Base-by-base conservation (phyloP, 1,284 basidiomycete species). In the Trichosporon asahii region DNA sequence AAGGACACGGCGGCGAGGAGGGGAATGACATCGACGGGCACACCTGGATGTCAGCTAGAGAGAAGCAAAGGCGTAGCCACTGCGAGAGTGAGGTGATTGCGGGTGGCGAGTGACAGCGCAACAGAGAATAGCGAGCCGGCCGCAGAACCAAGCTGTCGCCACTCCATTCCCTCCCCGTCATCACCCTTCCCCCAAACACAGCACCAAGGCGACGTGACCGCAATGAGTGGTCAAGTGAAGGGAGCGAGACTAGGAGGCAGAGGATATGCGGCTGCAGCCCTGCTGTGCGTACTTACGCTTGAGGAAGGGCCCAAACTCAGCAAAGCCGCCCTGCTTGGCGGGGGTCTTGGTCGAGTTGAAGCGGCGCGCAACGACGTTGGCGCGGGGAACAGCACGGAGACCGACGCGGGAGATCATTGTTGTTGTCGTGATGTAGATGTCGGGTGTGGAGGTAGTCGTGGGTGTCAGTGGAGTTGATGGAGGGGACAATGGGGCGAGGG, bases 1-100 rank as follows among this genome's bases (percentile, higher is more conserved):
- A 61, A 61, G 27, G 57, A 29, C 18, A 61, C 57, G 18, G 57
- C 57, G 57, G 27, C 57, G 57, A 61, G 57, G 27, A 61, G 57
- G 15, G 57, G 57, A 31, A 31, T 18, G 27, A 61, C 57, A 27
- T 61, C 57, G 57, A 61, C 57, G 29, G 57, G 57, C 15, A 61
- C 27, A 31, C 57, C 57, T 61, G 57, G 14, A 12, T 6, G 57
- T 61, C 15, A 61, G 57, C 27, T 2, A 31, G 9, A 7, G 14
- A 11, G 9, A 27, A 29, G 25, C 55, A 14, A 3, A 14, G n/a
- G 49, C 49, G 21, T 7, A 18, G n/a, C n/a, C n/a, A n/a, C n/a
- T n/a, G n/a, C n/a, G n/a, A 49, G 21, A 5, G 37, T 14, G 37
- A 9, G 11, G 37, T 40, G 37, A 33, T 33, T 33, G 35, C 35